Evolutionary conservation across 2,329 filamentous ascomycete species (phyloP).

Genomic region (Emergomyces africanus): DNA sequence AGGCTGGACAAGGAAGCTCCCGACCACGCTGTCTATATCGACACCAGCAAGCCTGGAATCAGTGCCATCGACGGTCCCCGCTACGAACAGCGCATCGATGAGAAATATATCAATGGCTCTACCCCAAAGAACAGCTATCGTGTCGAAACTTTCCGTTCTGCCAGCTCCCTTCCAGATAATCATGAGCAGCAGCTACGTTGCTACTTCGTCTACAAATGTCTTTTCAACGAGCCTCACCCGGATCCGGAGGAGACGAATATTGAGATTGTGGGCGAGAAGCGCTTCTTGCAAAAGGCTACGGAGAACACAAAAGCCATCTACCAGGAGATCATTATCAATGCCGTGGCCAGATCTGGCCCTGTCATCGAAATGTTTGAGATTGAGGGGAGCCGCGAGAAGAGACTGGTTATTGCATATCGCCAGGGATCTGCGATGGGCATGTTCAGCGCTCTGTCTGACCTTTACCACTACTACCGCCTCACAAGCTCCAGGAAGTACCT

Average conservation of each 20-base stretch:
- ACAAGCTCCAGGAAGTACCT: constrained; percentile 96
- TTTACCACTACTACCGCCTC: constrained; percentile 98
- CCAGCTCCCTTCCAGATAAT: constrained; percentile 60
- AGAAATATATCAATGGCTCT: constrained; percentile 83
- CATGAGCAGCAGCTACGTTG: constrained; percentile 79
- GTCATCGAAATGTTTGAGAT: constrained; percentile 98
- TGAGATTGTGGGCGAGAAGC: constrained; percentile 81
- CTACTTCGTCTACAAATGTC: constrained; percentile 98
- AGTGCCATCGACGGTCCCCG: constrained; percentile 65
- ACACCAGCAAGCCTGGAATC: constrained; percentile 83
- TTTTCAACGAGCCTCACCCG: constrained; percentile 68
- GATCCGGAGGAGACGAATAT: constrained; percentile 69
- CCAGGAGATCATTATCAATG: constrained; percentile 79
- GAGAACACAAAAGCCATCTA: constrained; percentile 93
- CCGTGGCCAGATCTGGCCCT: constrained; percentile 73
- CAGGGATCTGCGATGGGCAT: constrained; percentile 82
- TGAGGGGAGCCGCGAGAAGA: constrained; percentile 79
- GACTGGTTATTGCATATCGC: constrained; percentile 87
- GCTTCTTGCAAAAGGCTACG: constrained; percentile 92
- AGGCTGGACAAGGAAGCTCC: constrained; percentile 86
- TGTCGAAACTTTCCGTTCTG: constrained; percentile 93
- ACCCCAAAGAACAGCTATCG: constrained; percentile 64
- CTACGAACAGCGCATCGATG: constrained; percentile 87
- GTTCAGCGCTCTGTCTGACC: constrained; percentile 87
- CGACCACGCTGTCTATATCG: constrained; percentile 97